Base-by-base conservation (phyloP, 257 asterid genomes). In the Solanum habrochaites region DNA sequence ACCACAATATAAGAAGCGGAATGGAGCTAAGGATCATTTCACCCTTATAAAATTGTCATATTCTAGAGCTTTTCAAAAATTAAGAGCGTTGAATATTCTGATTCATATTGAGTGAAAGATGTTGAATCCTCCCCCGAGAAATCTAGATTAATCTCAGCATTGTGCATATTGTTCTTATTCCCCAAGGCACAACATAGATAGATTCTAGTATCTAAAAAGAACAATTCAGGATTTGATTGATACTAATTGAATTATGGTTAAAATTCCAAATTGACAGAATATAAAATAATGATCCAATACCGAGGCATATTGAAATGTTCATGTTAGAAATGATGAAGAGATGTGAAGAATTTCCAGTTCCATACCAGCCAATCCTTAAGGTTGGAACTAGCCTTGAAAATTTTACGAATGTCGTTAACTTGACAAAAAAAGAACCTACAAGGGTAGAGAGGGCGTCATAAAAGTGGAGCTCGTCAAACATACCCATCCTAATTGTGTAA, bases 381-480 rank as follows among this genome's bases (percentile, higher is more conserved):
- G 9, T 58, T 3, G 11, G 21, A 8, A 58, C 25, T 21, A 3
- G 2, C 3, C 4, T 3, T 3, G 6, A 60, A 20, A 21, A 21
- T 21, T 60, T 6, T 1, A 10, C 0, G 10, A 60, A 21, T 60
- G 5, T 21, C 23, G 0, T 9, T 21, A 27, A 21, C n/a, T 21
- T 21, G 27, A 21, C 5, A 9, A 60, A 60, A 60, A 7, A 8
- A 0, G 10, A 2, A 11, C 13, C 11, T 21, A 8, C 3, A 3
- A 1, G 4, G 13, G 27, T 1, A 9, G 10, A 8, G 8, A 23
- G 4, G 67, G 10, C 0, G 2, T 8, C 5, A 4, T 5, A 8
- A 60, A 60, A 21, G 67, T 20, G 8, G 5, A 21, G 11, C 2
- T 2, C 12, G 4, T 52, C 67, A 9, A 60, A 3, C 1, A 21